Evolutionary conservation across 768 basidiomycete genomes (phyloP).

Genomic region (Cystobasidium ongulense): DNA sequence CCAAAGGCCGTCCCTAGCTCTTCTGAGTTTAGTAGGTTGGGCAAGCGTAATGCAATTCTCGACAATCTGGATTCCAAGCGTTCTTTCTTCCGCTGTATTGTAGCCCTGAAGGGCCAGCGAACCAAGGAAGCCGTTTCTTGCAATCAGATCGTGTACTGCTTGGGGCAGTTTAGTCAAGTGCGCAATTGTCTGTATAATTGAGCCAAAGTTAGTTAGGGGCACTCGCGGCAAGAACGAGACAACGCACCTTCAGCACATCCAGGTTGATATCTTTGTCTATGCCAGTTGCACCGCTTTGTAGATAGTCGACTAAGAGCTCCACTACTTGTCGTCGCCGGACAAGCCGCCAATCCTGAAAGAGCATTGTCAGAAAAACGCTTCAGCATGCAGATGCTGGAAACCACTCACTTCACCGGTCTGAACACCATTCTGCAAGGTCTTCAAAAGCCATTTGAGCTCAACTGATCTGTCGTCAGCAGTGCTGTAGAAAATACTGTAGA

Average conservation of each 20-base stretch:
- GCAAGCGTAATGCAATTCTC: slow-evolving; percentile 21
- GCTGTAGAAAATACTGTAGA: slow-evolving; percentile 72
- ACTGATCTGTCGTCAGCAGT: slow-evolving; percentile 34
- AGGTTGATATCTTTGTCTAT: slow-evolving; percentile 31
- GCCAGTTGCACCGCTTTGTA: slow-evolving; percentile 32
- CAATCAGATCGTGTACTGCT: slow-evolving; percentile 39
- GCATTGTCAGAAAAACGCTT: background rate
- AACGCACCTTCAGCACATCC: slow-evolving; percentile 35
- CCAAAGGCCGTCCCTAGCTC: slow-evolving; percentile 28
- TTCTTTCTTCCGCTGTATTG: background rate
- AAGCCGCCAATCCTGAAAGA: slow-evolving; percentile 39
- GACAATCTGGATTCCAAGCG: background rate
- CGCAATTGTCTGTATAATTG: slow-evolving; percentile 31
- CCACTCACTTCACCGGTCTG: slow-evolving; percentile 14
- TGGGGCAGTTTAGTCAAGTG: slow-evolving; percentile 34
- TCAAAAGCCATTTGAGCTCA: slow-evolving; percentile 38
- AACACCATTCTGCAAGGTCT: slow-evolving; percentile 35
- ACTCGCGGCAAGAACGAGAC: background rate
- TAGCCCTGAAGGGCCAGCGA: background rate
- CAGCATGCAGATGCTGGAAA: background rate
- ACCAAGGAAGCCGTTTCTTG: slow-evolving; percentile 35
- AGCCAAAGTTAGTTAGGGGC: background rate
- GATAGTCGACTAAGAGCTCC: slow-evolving; percentile 37
- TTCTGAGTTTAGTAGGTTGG: slow-evolving; percentile 2
- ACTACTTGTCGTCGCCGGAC: slow-evolving; percentile 39